Evolutionary conservation across 176 grass and related monocot species (phyloP).

Genomic region (Avena atlantica): DNA sequence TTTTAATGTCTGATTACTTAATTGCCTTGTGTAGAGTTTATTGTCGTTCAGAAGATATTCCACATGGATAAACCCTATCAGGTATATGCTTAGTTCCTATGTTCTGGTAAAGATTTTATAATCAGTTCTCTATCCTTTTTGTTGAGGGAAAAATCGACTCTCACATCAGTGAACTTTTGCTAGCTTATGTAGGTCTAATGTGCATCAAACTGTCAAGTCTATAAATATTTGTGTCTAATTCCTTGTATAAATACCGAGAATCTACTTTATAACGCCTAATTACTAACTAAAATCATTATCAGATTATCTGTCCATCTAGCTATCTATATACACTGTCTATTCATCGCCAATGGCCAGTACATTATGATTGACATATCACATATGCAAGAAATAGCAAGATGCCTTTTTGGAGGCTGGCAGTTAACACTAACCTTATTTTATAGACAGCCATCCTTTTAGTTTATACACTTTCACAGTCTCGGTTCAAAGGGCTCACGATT

Average conservation of each 20-base stretch:
- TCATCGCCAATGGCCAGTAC: background rate
- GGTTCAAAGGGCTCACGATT: background rate
- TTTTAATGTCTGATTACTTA: constrained; percentile 36
- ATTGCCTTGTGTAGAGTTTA: constrained; percentile 69
- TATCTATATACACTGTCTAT: background rate
- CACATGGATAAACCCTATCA: constrained; percentile 95
- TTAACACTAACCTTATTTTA: background rate
- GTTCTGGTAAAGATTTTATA: constrained; percentile 1
- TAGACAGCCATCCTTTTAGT: background rate
- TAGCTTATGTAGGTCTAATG: background rate
- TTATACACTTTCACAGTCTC: background rate
- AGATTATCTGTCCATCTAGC: background rate
- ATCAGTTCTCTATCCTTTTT: background rate
- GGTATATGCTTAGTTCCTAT: constrained; percentile 58
- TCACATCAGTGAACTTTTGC: background rate
- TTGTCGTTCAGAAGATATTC: constrained; percentile 91
- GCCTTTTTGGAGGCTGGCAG: background rate
- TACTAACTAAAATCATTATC: background rate
- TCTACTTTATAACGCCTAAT: background rate
- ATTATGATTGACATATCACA: background rate
- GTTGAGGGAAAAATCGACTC: background rate
- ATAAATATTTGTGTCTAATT: background rate
- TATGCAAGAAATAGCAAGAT: background rate
- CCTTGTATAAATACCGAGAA: background rate
- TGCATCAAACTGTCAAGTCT: constrained; percentile 4